A percentile compares a stretch with the other conserved stretches of the same genome.
These are phyloP conservation scores for Suillus placidus DNA, from an alignment of 768 basidiomycete genomes.

Conservation along the genomic window DNA sequence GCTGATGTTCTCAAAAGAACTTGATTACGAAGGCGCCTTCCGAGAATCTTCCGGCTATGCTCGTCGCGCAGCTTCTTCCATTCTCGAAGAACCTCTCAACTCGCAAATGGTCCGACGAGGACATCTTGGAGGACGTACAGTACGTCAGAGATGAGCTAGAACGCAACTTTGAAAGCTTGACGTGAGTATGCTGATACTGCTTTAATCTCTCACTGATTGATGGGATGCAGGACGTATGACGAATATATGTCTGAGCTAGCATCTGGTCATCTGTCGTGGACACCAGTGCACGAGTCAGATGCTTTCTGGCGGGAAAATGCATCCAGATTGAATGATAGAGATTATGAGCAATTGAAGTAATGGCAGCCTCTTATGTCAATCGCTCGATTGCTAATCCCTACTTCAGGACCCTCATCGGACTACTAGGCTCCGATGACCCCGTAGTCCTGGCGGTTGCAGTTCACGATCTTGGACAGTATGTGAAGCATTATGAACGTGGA, in stretches of 20 bases:
- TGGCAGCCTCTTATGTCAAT: constrained; percentile 15
- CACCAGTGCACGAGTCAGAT: constrained; percentile 94
- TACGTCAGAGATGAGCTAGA: constrained; percentile 89
- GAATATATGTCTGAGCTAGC: constrained; percentile 91
- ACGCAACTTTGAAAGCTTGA: constrained; percentile 82
- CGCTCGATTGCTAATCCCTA: background rate
- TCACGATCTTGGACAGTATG: constrained; percentile 93
- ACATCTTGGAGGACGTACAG: constrained; percentile 88
- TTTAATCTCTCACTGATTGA: background rate
- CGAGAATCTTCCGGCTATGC: constrained; percentile 90
- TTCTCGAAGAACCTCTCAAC: constrained; percentile 82
- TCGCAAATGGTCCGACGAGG: constrained; percentile 94
- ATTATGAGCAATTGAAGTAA: constrained; percentile 84
- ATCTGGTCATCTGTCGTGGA: constrained; percentile 92
- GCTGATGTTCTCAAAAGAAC: constrained; percentile 56
- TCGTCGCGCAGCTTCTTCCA: constrained; percentile 83
- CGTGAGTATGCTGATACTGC: constrained; percentile 52
- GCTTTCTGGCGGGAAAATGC: constrained; percentile 99
- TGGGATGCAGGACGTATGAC: constrained; percentile 80
- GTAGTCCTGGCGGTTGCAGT: constrained; percentile 87
- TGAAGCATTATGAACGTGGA: constrained; percentile 87
- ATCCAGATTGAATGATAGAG: constrained; percentile 79
- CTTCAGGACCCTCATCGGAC: constrained; percentile 68
- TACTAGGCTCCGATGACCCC: constrained; percentile 71
- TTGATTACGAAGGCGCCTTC: constrained; percentile 85